Base-by-base conservation (phyloP, 495 filamentous ascomycete genomes). In the Acidomyces sp. region DNA sequence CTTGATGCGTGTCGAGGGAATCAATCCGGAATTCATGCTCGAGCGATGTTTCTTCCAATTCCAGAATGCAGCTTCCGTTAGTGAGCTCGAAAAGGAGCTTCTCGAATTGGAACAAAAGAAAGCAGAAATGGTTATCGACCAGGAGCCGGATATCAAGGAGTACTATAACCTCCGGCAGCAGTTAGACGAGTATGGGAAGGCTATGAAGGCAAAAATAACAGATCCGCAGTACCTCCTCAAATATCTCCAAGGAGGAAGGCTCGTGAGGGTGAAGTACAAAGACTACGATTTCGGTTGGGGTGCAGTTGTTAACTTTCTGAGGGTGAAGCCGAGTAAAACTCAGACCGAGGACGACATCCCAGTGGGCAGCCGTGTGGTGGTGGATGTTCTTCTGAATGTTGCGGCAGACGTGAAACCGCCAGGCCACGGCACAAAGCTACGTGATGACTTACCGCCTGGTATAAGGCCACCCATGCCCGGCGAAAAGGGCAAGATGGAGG, bases 21-120 rank as follows among this genome's bases (percentile, higher is more conserved):
- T 97, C 36, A 93, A 84, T 6, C 92, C 90, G 7, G 86, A 96
- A 49, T 95, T 78, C 58, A 96, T 97, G 90, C 68, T 97, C 12
- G 84, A 94, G 63, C 71, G 78, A 48, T 96, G 92, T 53, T 97
- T 97, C 66, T 92, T 81, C 60, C 92, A 97, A 59, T 97, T 97
- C 61, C 90, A 97, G 58, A 94, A 90, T 50, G 82, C 83, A 6
- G 80, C 85, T 2, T 80, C 78, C 49, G 81, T 93, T 33, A 78
- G 81, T 21, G 68, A 69, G 26, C 65, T 96, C 21, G 90, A 96
- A 57, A 75, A 77, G 49, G 79, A 93, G 46, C 65, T 93, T 30
- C 66, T 68, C 27, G 71, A 77, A 26, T 59, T 93, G 21, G 84
- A 93, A 55, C 69, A 70, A 28, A 72, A 85, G 57, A 71, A 70